Evolutionary conservation across 108 stramenopile species (phyloP).

Genomic region (Nannochloropsis salina): DNA sequence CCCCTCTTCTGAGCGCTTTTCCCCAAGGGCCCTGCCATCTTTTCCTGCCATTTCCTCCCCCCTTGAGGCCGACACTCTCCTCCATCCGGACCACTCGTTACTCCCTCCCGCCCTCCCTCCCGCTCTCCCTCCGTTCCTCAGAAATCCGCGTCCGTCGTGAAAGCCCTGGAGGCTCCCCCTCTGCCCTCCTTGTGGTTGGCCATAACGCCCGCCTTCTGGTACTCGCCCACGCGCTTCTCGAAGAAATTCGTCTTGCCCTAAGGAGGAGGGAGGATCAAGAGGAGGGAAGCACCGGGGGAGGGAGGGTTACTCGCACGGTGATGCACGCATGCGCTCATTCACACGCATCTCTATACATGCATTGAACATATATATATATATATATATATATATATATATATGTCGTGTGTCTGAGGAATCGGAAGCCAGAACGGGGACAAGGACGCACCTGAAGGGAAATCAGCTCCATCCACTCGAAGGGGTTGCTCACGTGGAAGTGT

Average conservation of each 20-base stretch:
- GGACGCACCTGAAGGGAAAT: constrained; percentile 22
- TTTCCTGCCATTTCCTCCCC: no score
- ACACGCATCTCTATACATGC: no score
- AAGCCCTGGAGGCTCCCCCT: background rate
- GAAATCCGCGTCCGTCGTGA: background rate
- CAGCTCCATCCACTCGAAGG: constrained; percentile 39
- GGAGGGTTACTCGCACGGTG: background rate
- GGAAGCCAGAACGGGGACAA: background rate
- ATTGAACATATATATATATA: no score
- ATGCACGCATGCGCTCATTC: no score
- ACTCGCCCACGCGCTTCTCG: constrained; percentile 34
- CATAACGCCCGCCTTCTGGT: constrained; percentile 23
- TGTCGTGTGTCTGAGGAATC: background rate
- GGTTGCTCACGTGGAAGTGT: constrained; percentile 25
- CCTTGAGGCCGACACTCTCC: no score
- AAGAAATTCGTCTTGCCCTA: constrained; percentile 36
- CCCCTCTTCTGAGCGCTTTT: no score
- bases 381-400: no score
- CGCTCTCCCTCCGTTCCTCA: background rate
- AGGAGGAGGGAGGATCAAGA: background rate
- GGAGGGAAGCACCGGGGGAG: background rate
- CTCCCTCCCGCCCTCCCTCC: constrained; percentile 7
- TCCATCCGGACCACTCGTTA: background rate
- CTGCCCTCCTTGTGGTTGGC: background rate
- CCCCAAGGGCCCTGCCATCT: no score